phyloP scores from a whole-genome alignment of 2,329 filamentous ascomycete genomes.

The Paraphaeosphaeria minitans region DNA sequence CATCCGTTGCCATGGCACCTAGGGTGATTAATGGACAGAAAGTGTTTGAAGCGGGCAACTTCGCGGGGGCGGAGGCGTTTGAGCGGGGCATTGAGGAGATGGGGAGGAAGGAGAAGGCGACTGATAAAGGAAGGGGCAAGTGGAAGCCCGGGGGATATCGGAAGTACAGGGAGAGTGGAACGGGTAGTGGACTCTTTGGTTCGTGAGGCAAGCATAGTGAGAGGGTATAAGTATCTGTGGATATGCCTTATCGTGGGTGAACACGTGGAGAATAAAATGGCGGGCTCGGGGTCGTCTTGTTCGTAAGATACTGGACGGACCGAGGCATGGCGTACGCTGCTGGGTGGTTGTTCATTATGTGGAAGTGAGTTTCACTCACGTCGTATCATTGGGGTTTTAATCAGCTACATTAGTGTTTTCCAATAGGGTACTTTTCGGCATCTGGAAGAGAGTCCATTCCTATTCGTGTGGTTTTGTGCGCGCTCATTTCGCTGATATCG shows the following conservation, averaged over 20 bases:
- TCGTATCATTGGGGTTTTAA: too few relatives aligned
- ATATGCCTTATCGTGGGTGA: too few relatives aligned
- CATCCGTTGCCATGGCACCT: neutral
- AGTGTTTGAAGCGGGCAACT: conserved; percentile 3
- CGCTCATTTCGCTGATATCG: neutral
- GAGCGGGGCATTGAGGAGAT: neutral
- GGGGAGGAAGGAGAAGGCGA: neutral
- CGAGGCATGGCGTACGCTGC: too few relatives aligned
- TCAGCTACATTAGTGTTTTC: too few relatives aligned
- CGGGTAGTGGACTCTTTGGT: conserved; percentile 1
- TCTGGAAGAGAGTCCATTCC: neutral
- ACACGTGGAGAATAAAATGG: too few relatives aligned
- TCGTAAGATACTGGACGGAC: too few relatives aligned
- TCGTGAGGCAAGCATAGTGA: neutral
- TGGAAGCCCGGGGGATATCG: neutral
- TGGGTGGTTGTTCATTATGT: too few relatives aligned
- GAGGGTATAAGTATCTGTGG: too few relatives aligned
- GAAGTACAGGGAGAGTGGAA: conserved; percentile 7
- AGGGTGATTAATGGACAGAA: neutral
- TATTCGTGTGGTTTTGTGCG: neutral
- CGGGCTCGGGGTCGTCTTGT: too few relatives aligned
- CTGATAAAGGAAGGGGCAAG: neutral
- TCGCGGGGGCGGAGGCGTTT: neutral
- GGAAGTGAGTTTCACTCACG: too few relatives aligned
- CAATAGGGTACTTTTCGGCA: neutral